phyloP scores from a whole-genome alignment of 148 eudicot genomes.

The Pharnaceum exiguum region DNA sequence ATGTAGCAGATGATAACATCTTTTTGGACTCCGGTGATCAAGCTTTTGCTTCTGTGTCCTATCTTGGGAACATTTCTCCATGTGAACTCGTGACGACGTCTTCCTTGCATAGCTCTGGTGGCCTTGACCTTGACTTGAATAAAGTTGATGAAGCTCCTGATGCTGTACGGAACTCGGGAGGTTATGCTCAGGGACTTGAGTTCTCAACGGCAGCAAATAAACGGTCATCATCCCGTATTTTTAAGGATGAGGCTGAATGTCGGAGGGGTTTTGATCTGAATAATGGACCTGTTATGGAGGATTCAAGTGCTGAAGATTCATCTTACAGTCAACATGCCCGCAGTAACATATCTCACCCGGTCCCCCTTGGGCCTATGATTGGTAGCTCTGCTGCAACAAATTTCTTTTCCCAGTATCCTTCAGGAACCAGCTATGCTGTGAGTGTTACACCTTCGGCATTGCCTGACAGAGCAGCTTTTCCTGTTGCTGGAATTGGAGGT shows the following conservation, averaged over 20 bases:
- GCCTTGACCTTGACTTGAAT: slow-evolving; percentile 81
- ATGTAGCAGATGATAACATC: slow-evolving; percentile 72
- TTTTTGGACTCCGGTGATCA: slow-evolving; percentile 40
- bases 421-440: slow-evolving; percentile 47
- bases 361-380: slow-evolving; percentile 46
- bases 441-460: slow-evolving; percentile 51
- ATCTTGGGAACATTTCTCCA: slow-evolving; percentile 6
- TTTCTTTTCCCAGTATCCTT: slow-evolving; percentile 52
- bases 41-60: slow-evolving; percentile 23
- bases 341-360: slow-evolving; percentile 29
- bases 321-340: slow-evolving; percentile 24
- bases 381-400: slow-evolving; percentile 38
- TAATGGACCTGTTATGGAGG: slow-evolving; percentile 72
- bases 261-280: slow-evolving; percentile 82
- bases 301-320: slow-evolving; percentile 31
- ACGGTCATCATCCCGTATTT: slow-evolving; percentile 25
- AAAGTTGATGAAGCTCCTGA: slow-evolving; percentile 59
- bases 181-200: slow-evolving; percentile 32
- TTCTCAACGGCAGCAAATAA: slow-evolving; percentile 22
- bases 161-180: slow-evolving; percentile 33
- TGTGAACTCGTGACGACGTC: slow-evolving; percentile 20
- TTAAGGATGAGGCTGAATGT: slow-evolving; percentile 30
- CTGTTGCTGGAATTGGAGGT: slow-evolving; percentile 38
- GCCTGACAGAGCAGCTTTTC: slow-evolving; percentile 56
- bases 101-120: slow-evolving; percentile 35